Evolutionary conservation across 768 basidiomycete species (phyloP).

Genomic region (Harrya chromipes): DNA sequence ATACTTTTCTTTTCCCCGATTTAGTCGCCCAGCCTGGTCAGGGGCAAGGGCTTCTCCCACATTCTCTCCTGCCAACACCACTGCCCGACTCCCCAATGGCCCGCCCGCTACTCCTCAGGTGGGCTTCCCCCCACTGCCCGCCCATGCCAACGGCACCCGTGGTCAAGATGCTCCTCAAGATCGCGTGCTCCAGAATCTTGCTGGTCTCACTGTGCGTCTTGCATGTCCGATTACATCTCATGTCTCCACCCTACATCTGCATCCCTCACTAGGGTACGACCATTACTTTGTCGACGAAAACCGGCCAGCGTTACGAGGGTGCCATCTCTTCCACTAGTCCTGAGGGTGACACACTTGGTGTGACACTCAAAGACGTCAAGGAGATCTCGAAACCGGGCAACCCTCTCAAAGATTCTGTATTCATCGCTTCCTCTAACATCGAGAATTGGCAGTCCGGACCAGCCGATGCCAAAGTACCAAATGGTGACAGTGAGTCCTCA

Average conservation of each 20-base stretch:
- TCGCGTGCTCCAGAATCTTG: constrained; percentile 59
- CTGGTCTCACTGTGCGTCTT: constrained; percentile 66
- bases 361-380: constrained; percentile 75
- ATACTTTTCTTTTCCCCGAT: constrained; percentile 8
- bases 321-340: constrained; percentile 55
- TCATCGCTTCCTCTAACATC: constrained; percentile 71
- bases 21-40: constrained; percentile 58
- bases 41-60: constrained; percentile 68
- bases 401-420: constrained; percentile 66
- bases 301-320: constrained; percentile 70
- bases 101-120: constrained; percentile 36
- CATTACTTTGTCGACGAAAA: constrained; percentile 72
- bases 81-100: constrained; percentile 42
- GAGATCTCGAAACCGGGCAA: constrained; percentile 65
- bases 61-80: constrained; percentile 50
- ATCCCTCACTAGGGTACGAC: constrained; percentile 60
- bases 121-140: constrained; percentile 42
- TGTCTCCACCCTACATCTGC: constrained; percentile 14
- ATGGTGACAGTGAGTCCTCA: constrained; percentile 63
- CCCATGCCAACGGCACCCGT: constrained; percentile 46
- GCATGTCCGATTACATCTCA: constrained; percentile 7
- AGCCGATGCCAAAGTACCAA: constrained; percentile 63
- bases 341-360: constrained; percentile 69
- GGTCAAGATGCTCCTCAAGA: constrained; percentile 50
- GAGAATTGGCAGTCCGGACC: constrained; percentile 72